phyloP scores from a whole-genome alignment of 805 yeast species.

The Ascoidea rubescens region DNA sequence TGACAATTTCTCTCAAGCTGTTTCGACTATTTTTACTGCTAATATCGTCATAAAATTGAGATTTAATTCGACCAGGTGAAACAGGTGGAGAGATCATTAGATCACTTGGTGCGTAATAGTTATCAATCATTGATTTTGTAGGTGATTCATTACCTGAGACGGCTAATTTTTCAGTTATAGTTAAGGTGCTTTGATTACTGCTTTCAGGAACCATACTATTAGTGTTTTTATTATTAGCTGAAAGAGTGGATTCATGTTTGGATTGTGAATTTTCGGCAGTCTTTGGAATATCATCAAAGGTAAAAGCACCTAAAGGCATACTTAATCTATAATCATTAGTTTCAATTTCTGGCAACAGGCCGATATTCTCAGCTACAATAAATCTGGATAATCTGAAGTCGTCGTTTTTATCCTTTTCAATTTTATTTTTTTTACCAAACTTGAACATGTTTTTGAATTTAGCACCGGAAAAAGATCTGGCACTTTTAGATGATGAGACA shows the following conservation, averaged over 20 bases:
- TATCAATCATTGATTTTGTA: background rate
- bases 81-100: background rate
- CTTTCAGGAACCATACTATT: background rate
- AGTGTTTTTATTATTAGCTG: background rate
- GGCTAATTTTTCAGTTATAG: background rate
- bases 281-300: constrained; percentile 6
- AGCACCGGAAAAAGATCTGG: background rate
- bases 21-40: background rate
- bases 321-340: constrained; percentile 15
- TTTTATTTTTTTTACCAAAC: too few species aligned
- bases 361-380: constrained; percentile 4
- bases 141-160: constrained; percentile 11
- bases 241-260: too few species aligned
- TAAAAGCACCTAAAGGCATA: constrained; percentile 15
- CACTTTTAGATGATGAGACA: background rate
- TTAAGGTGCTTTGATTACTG: background rate
- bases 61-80: background rate
- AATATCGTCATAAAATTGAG: background rate
- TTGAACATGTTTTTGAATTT: background rate
- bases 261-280: background rate
- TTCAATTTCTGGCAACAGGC: constrained; percentile 14
- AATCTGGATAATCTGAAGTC: background rate
- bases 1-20: background rate
- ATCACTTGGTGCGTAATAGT: background rate
- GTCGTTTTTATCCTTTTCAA: background rate